These are phyloP conservation scores for Neonectria punicea DNA, from an alignment of 2,329 filamentous ascomycete species.

Conservation along the genomic window DNA sequence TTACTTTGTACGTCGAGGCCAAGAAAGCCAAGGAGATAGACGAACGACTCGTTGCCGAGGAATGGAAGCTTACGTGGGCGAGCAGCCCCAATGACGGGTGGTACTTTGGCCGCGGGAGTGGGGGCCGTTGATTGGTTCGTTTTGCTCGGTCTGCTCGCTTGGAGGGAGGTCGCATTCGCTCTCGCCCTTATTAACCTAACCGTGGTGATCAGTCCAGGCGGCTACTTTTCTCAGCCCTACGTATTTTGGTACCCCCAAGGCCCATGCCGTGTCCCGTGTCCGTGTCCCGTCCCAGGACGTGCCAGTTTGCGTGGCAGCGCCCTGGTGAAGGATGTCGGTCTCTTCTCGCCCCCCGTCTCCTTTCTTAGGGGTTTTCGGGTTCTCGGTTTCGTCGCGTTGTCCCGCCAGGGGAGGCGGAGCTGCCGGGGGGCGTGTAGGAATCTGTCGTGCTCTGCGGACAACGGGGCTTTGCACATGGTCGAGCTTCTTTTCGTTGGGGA, in stretches of 20 bases:
- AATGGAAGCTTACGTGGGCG: slow-evolving; percentile 11
- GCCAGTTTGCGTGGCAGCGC: slow-evolving; percentile 2
- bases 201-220: background rate
- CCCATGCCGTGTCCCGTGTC: background rate
- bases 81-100: background rate
- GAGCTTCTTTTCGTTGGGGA: background rate
- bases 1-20: background rate
- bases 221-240: slow-evolving; percentile 24
- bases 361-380: background rate
- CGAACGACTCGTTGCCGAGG: background rate
- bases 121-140: slow-evolving; percentile 17
- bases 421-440: background rate
- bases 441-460: background rate
- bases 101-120: background rate
- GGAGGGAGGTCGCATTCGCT: slow-evolving; percentile 11
- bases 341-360: background rate
- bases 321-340: background rate
- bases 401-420: background rate
- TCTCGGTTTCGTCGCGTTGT: slow-evolving; percentile 4
- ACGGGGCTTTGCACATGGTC: background rate
- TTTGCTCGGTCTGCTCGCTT: slow-evolving; percentile 10
- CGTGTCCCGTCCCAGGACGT: background rate
- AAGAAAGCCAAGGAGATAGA: background rate
- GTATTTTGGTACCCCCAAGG: slow-evolving; percentile 2
- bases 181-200: background rate